Conservation (phyloP, 495 filamentous ascomycete species). For the Geopyxis carbonaria region DNA sequence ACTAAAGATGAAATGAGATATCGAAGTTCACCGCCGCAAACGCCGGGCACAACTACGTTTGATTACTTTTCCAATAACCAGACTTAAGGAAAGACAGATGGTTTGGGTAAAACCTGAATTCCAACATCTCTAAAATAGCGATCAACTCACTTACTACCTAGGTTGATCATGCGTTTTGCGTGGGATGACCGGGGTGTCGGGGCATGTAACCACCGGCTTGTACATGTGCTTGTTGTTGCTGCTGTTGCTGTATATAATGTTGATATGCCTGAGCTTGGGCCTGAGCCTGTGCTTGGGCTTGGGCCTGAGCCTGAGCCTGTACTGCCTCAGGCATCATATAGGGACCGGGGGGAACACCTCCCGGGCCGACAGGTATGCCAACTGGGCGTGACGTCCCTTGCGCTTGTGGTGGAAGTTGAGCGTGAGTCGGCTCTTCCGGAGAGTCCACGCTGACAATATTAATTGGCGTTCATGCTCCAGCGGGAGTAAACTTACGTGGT, state of each 20-base stretch:
- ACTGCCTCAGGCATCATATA: conserved; percentile 36
- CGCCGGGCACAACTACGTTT: no score
- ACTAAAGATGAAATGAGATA: no score
- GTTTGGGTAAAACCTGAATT: no score
- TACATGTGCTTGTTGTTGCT: conserved; percentile 26
- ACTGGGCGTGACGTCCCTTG: conserved; percentile 35
- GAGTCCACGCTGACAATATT: conserved; percentile 33
- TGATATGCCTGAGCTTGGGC: conserved; percentile 44
- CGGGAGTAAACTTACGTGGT: conserved; percentile 24
- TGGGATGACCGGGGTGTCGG: conserved; percentile 21
- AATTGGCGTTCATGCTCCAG: conserved; percentile 6
- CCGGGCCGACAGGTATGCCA: conserved; percentile 34
- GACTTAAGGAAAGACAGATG: no score
- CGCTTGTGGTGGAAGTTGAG: conserved; percentile 40
- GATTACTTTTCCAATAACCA: no score
- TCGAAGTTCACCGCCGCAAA: no score
- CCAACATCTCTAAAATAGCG: no score
- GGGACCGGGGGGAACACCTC: conserved; percentile 30
- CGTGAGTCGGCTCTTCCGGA: conserved; percentile 43
- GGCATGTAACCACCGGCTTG: conserved; percentile 24
- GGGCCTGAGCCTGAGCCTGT: conserved; percentile 32
- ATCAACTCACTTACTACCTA: no score
- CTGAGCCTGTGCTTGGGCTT: conserved; percentile 16
- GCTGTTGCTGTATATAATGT: conserved; percentile 37
- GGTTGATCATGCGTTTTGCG: conserved; percentile 23